Evolutionary conservation across 1,284 basidiomycete genomes (phyloP).

Genomic region (Microbotryum violaceum): DNA sequence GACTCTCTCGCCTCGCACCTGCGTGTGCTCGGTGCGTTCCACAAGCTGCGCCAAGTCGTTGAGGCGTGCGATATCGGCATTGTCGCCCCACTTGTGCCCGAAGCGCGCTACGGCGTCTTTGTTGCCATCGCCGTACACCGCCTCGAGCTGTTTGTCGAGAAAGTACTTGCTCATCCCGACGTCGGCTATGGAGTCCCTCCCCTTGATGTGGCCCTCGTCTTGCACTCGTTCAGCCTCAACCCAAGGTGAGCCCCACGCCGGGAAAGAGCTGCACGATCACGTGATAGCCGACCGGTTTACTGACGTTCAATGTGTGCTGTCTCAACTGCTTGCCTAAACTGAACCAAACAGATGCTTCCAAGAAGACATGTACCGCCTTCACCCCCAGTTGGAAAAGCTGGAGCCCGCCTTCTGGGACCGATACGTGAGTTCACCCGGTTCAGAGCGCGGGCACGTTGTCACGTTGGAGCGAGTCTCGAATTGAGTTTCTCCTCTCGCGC

Average conservation of each 20-base stretch:
- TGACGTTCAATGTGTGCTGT: neutral
- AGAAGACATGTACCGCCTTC: neutral
- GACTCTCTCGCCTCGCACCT: conserved; percentile 1
- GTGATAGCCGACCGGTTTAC: neutral
- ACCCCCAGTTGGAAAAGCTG: neutral
- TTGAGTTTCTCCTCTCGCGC: neutral
- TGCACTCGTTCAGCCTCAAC: neutral
- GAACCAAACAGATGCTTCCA: neutral
- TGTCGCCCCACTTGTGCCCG: neutral
- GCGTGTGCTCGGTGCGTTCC: conserved; percentile 6
- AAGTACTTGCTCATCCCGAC: neutral
- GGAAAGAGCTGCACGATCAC: neutral
- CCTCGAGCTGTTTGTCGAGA: neutral
- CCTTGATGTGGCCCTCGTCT: conserved; percentile 1
- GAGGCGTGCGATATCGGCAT: conserved; percentile 2
- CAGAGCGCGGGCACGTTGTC: neutral
- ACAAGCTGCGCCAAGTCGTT: neutral
- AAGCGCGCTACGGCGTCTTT: neutral
- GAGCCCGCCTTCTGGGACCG: neutral
- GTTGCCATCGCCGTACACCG: neutral
- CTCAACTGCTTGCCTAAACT: neutral
- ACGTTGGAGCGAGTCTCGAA: neutral
- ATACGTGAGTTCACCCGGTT: neutral
- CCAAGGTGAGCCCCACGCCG: neutral
- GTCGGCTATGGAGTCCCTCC: neutral